Percentiles rank a stretch among this genome's conserved stretches.
Evolutionary conservation across 2,329 filamentous ascomycete genomes (phyloP).

Genomic region (Raffaelea deltoideospora): DNA sequence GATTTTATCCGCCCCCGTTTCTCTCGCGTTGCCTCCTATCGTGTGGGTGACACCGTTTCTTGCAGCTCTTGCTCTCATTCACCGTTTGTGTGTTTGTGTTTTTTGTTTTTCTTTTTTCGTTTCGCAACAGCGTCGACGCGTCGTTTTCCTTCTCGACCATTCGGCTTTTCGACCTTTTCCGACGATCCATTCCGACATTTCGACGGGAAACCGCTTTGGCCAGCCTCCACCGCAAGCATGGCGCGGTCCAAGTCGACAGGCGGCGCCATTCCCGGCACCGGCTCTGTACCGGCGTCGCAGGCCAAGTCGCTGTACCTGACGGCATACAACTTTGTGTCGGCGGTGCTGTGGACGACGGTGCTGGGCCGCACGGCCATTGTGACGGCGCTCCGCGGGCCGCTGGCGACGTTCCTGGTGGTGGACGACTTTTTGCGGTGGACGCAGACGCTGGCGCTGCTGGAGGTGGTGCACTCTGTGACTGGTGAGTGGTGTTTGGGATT

Average conservation of each 20-base stretch:
- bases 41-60: no score
- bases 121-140: no score
- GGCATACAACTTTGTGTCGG: slow-evolving; percentile 69
- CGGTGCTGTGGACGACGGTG: slow-evolving; percentile 64
- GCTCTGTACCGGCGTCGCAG: slow-evolving; percentile 18
- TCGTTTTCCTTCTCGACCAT: no score
- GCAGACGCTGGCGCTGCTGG: slow-evolving; percentile 70
- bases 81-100: not conserved
- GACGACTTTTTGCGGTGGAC: slow-evolving; percentile 61
- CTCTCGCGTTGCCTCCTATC: no score
- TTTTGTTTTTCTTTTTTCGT: not conserved
- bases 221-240: no score
- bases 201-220: no score
- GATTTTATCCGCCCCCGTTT: no score
- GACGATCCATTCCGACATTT: no score
- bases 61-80: no score
- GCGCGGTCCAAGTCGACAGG: no score
- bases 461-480: slow-evolving; percentile 66
- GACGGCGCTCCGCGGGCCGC: slow-evolving; percentile 37
- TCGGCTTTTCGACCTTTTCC: no score
- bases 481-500: no score
- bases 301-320: slow-evolving; percentile 57
- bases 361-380: slow-evolving; percentile 49
- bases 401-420: slow-evolving; percentile 43
- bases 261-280: slow-evolving; percentile 1